Evolutionary conservation across 495 filamentous ascomycete genomes (phyloP).

Genomic region (Neurospora sp.): DNA sequence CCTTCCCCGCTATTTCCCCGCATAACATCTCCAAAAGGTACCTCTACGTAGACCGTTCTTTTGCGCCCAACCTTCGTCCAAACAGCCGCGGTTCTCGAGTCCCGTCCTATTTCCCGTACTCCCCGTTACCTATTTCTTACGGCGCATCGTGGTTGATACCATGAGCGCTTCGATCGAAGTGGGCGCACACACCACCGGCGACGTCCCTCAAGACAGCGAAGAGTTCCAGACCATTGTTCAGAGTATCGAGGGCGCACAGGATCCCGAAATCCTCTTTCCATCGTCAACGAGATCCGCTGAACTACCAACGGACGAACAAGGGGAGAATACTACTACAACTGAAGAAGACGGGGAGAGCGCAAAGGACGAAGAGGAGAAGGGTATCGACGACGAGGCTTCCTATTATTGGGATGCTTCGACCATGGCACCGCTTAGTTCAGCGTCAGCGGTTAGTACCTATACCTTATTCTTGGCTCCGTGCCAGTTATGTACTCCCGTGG

Average conservation of each 20-base stretch:
- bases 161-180: constrained; percentile 7
- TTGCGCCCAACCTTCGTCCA: not conserved
- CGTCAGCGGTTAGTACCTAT: constrained; percentile 42
- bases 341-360: not conserved
- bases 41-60: not conserved
- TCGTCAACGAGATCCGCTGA: not conserved
- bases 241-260: not conserved
- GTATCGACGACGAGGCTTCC: constrained; percentile 20
- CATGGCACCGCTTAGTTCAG: constrained; percentile 47
- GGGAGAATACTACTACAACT: not conserved
- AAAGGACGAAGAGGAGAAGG: not conserved
- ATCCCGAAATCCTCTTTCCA: not conserved
- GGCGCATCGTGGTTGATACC: not conserved
- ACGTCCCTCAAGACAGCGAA: not conserved
- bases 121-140: not conserved
- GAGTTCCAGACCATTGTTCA: constrained; percentile 4
- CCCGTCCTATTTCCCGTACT: not conserved
- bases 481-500: not conserved
- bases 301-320: not conserved
- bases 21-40: not conserved
- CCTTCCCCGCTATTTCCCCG: not conserved
- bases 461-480: not conserved
- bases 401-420: constrained; percentile 40
- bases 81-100: not conserved
- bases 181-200: constrained; percentile 1